These are phyloP conservation scores for Taphrina pruni DNA, from an alignment of 1,139 yeast species.

Conservation along the genomic window DNA sequence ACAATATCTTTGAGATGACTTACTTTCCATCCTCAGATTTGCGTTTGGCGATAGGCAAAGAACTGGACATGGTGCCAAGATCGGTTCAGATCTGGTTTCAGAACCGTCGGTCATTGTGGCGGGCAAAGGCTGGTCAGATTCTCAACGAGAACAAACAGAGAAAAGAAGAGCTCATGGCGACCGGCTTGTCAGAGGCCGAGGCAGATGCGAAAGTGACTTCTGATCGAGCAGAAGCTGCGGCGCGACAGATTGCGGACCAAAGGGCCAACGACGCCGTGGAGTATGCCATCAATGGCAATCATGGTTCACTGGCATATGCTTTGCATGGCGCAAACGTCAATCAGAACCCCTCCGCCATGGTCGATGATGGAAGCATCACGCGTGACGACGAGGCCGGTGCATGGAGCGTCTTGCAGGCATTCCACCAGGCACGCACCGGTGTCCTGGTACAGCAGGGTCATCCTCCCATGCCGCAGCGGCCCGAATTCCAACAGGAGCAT, in stretches of 20 bases:
- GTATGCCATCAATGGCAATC: slow-evolving; percentile 26
- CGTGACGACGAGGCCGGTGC: slow-evolving; percentile 33
- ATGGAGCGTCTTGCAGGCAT: slow-evolving; percentile 30
- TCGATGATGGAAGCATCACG: slow-evolving; percentile 30
- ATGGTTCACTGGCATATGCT: slow-evolving; percentile 25
- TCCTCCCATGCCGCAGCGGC: slow-evolving; percentile 19
- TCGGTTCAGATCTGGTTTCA: slow-evolving; percentile 55
- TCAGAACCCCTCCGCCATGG: neutral
- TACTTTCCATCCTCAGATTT: slow-evolving; percentile 53
- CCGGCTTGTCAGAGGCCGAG: slow-evolving; percentile 8
- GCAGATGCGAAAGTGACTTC: slow-evolving; percentile 23
- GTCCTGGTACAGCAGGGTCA: slow-evolving; percentile 28
- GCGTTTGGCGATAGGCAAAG: slow-evolving; percentile 51
- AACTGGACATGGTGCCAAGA: slow-evolving; percentile 54
- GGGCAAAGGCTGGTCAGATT: slow-evolving; percentile 20
- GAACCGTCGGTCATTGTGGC: slow-evolving; percentile 48
- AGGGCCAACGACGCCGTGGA: slow-evolving; percentile 30
- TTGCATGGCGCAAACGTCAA: slow-evolving; percentile 23
- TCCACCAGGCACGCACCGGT: slow-evolving; percentile 28
- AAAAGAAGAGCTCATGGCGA: slow-evolving; percentile 22
- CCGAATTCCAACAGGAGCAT: neutral
- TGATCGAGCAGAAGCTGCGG: slow-evolving; percentile 25
- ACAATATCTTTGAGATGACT: slow-evolving; percentile 52
- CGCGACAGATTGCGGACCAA: slow-evolving; percentile 27
- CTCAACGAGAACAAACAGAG: slow-evolving; percentile 23